These are phyloP conservation scores for Avena atlantica DNA, from an alignment of 176 grass and related monocot species.

Conservation along the genomic window DNA sequence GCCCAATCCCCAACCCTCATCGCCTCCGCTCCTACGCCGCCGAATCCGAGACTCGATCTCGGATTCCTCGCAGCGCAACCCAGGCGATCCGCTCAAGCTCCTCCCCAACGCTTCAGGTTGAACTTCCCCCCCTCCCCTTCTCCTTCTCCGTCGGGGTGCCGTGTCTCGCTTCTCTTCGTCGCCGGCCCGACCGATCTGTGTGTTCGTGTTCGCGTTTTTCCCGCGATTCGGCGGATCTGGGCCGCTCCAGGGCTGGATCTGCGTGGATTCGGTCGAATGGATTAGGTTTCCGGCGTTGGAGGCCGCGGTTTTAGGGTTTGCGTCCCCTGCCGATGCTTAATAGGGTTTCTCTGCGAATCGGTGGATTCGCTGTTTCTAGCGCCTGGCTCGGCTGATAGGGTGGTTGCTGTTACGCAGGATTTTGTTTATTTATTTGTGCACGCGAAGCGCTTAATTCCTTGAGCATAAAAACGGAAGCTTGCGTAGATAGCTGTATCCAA, in stretches of 20 bases:
- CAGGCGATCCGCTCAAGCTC: constrained; percentile 29
- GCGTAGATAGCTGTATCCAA: background rate
- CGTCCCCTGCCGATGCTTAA: background rate
- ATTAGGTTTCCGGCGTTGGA: background rate
- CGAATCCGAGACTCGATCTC: constrained; percentile 63
- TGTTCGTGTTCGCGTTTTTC: background rate
- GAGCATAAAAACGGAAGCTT: background rate
- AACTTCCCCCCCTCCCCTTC: background rate
- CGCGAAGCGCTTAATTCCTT: background rate
- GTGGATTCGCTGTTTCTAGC: background rate
- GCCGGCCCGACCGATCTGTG: constrained; percentile 28
- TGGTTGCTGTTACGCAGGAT: background rate
- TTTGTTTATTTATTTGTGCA: background rate
- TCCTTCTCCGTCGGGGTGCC: background rate
- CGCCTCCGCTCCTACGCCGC: constrained; percentile 34
- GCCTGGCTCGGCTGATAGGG: no score
- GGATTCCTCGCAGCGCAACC: constrained; percentile 44
- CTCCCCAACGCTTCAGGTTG: constrained; percentile 44
- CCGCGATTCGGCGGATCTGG: background rate
- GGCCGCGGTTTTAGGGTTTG: background rate
- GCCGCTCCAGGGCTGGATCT: background rate
- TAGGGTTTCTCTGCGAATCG: background rate
- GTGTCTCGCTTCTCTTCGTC: background rate
- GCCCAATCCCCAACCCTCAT: constrained; percentile 13
- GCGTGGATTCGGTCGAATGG: background rate